Evolutionary conservation across 495 filamentous ascomycete genomes (phyloP), one percentile per base, ranked within the genome.

Genomic region (Stereocaulon alpinum): DNA sequence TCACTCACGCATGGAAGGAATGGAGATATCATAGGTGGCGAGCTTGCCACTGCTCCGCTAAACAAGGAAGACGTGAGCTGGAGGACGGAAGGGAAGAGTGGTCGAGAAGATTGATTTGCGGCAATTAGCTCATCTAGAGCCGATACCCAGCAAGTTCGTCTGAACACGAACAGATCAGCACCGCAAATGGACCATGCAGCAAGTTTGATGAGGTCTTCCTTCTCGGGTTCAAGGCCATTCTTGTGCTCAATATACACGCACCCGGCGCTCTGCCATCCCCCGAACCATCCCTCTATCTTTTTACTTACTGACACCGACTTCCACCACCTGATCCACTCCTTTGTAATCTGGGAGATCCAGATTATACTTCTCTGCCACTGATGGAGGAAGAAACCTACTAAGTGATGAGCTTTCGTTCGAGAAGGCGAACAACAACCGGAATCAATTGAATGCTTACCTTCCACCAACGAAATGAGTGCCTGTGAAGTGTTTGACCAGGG

Each of bases 401-500:
- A 18, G 27, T 15, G 40, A 44, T 60, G n/a, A 30, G 30, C 47
- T 10, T 55, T n/a, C 17, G 20, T 12, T 34, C 34, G 5, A 43
- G 40, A 49, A 12, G 45, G 24, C 24, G 24, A n/a, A 11, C 3
- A 11, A 6, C 44, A 34, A 30, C 3, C 17, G 3, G 14, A 65
- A 56, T 61, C 61, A 68, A 70, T 61, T 30, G 40, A 60, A 6
- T 11, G 62, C 68, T 64, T 71, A 84, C 81, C 84, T 70, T 20
- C 90, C 91, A 0, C 93, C 93, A 45, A 97, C 67, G 68, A 96
- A 95, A 77, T 96, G 94, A 59, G 87, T 70, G 0, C 93, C 93
- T 65, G 73, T 77, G 68, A 93, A 97, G 66, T 79, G 82, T 71
- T 84, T 87, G 27, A 90, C 86, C 54, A 95, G 75, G n/a, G 91